Percentiles rank a stretch among this genome's conserved stretches.
phyloP scores from a whole-genome alignment of 306 rosid genomes.

The Casuarina glauca region DNA sequence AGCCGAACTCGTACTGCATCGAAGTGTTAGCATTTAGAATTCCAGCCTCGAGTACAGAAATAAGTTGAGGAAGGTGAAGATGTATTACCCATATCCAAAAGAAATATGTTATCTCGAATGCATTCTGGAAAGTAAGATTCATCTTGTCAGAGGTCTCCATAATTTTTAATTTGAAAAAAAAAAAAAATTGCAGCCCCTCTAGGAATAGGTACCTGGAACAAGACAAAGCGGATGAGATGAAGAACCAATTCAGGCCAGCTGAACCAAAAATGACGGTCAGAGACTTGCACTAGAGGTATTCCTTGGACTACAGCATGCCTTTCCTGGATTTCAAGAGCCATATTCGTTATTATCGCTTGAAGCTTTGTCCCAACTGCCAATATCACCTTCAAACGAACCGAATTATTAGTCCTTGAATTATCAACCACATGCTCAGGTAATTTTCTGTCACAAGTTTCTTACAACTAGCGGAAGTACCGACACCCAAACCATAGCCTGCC shows the following conservation, averaged over 20 bases:
- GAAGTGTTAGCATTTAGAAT: conserved; percentile 24
- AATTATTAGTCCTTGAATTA: conserved; percentile 22
- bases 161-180: not conserved
- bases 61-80: not conserved
- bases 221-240: conserved; percentile 79
- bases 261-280: conserved; percentile 90
- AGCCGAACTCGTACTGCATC: conserved; percentile 94
- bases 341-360: conserved; percentile 80
- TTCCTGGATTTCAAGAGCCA: conserved; percentile 91
- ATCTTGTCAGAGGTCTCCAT: conserved; percentile 23
- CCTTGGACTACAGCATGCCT: conserved; percentile 96
- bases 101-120: conserved; percentile 93
- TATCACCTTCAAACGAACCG: conserved; percentile 57
- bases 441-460: conserved; percentile 28
- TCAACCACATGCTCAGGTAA: not conserved
- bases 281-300: conserved; percentile 93
- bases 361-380: conserved; percentile 92
- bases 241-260: conserved; percentile 77
- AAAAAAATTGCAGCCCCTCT: not conserved
- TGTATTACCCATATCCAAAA: conserved; percentile 83
- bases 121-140: conserved; percentile 62
- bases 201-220: conserved; percentile 68
- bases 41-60: conserved; percentile 12
- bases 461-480: conserved; percentile 77
- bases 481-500: conserved; percentile 65